Base-by-base conservation (phyloP, 306 rosid species). In the Quercus parvula region DNA sequence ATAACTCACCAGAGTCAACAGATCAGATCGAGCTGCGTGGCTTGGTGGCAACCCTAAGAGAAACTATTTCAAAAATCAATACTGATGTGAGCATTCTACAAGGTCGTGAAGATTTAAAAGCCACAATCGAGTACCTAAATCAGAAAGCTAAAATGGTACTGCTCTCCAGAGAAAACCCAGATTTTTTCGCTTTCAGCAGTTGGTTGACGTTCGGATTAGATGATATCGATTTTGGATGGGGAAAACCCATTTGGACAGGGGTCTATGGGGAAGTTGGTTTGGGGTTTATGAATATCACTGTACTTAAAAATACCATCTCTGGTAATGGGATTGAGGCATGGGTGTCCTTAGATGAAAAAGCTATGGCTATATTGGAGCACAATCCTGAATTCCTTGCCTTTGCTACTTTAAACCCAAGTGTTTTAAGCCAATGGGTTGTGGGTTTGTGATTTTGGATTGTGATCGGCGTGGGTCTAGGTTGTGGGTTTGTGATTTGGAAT, bases 191-290 rank as follows among this genome's bases (percentile, higher is more conserved):
- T 46, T 81, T 88, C 72, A 81, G 90, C 17, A 85, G 86, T 44
- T 90, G 92, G 91, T 68, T 79, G 5, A 64, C 78, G 22, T 58
- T 88, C 46, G 57, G 82, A 70, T 83, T 90, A 14, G n/a, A 46
- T 27, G 76, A 83, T 18, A 1, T 85, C 2, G 91, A 88, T 71
- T 90, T 90, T 77, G 88, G 94, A 38, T 81, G 80, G 86, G 94
- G 94, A 6, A 84, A 54, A 78, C 89, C 91, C 11, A 57, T 71
- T 67, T 88, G 92, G 92, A 56, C 49, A 49, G 89, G 86, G 8
- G 61, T 73, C n/a, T 77, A 0, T 0, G 46, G 46, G 11, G 46
- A 38, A 38, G 0, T 77, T 30, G 82, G 81, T 4, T 33, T 81
- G 22, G 70, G 46, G 46, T 38, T 81, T 14, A 75, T 85, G 33